These are phyloP conservation scores for Sutorius eximius DNA, from an alignment of 1,284 basidiomycete species.

Conservation along the genomic window DNA sequence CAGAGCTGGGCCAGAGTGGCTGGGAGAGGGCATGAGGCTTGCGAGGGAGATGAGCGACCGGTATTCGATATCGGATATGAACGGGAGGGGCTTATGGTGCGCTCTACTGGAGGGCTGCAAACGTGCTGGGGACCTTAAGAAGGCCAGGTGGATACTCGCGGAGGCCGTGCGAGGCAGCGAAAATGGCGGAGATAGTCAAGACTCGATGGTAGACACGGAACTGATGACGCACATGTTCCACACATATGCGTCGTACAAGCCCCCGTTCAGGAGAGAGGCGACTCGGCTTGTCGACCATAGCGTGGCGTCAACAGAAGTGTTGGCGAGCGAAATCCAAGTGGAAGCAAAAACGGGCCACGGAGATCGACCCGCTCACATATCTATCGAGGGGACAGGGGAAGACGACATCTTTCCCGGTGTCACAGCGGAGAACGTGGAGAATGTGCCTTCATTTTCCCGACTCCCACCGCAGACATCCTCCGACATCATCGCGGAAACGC, in stretches of 20 bases:
- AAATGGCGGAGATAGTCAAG: constrained; percentile 33
- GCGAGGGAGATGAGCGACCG: constrained; percentile 77
- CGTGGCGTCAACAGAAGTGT: constrained; percentile 5
- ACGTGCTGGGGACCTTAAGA: constrained; percentile 76
- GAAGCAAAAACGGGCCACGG: background rate
- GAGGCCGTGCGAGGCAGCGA: constrained; percentile 64
- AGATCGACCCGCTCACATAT: background rate
- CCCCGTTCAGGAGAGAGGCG: constrained; percentile 59
- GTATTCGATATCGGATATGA: constrained; percentile 13
- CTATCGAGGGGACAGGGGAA: background rate
- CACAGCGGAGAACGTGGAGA: background rate
- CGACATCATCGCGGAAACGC: constrained; percentile 75
- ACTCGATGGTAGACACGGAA: constrained; percentile 56
- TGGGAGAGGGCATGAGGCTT: constrained; percentile 77
- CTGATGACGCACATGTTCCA: constrained; percentile 86
- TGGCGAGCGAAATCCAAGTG: constrained; percentile 1
- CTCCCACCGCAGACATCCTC: constrained; percentile 72
- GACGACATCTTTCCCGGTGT: background rate
- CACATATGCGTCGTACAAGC: constrained; percentile 80
- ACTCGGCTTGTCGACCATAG: constrained; percentile 39
- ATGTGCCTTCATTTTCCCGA: constrained; percentile 47
- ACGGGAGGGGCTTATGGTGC: constrained; percentile 60
- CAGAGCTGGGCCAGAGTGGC: constrained; percentile 59
- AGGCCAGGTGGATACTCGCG: constrained; percentile 88
- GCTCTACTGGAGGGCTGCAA: constrained; percentile 90